phyloP scores from a whole-genome alignment of 306 rosid genomes.

The Ormosia semicastrata region DNA sequence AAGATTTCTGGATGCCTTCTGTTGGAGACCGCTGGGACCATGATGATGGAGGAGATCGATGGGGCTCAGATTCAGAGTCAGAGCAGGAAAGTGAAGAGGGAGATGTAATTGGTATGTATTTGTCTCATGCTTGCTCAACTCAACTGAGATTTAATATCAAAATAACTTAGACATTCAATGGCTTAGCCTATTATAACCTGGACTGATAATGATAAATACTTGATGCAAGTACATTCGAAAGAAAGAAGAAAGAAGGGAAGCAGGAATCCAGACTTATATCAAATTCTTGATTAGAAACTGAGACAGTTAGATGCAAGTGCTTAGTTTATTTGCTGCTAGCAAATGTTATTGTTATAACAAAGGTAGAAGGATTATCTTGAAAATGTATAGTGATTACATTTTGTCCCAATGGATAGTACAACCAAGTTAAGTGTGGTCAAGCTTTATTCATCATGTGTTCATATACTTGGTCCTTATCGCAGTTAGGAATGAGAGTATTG shows the following conservation, averaged over 20 bases:
- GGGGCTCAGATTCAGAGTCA: conserved; percentile 71
- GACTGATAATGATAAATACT: background rate
- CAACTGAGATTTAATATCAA: conserved; percentile 18
- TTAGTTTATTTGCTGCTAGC: background rate
- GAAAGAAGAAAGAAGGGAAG: background rate
- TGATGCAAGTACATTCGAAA: background rate
- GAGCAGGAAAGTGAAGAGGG: conserved; percentile 52
- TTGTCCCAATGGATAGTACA: background rate
- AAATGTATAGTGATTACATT: background rate
- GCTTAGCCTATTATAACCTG: background rate
- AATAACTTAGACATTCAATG: background rate
- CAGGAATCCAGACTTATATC: background rate
- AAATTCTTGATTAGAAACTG: background rate
- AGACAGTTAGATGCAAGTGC: background rate
- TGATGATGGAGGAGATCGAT: conserved; percentile 78
- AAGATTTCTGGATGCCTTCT: conserved; percentile 85
- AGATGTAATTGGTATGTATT: conserved; percentile 51
- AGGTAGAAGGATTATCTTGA: background rate
- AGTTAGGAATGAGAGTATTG: background rate
- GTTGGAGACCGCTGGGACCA: conserved; percentile 86
- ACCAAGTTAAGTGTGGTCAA: background rate
- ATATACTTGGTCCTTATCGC: background rate
- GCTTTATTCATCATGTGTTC: background rate
- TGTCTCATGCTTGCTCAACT: background rate
- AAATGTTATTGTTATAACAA: background rate